phyloP scores from a whole-genome alignment of 2,329 filamentous ascomycete species.

The Fusarium sp. region DNA sequence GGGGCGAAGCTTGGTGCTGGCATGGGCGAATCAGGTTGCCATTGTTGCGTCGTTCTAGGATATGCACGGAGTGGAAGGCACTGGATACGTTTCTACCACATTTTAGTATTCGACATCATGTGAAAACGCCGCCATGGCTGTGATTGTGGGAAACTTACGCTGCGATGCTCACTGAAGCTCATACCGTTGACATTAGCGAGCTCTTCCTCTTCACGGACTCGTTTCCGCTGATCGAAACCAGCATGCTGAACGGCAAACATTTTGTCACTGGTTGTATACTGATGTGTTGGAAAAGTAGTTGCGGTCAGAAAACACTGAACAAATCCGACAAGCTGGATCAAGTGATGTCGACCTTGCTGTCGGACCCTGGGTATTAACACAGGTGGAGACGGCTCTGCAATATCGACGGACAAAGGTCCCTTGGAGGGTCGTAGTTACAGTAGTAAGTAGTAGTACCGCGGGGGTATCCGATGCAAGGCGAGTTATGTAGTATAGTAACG shows the following conservation, averaged over 20 bases:
- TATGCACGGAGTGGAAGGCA: conserved; percentile 63
- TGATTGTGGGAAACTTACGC: conserved; percentile 52
- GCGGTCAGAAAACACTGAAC: conserved; percentile 12
- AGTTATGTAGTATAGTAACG: conserved; percentile 21
- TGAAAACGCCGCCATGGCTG: background rate
- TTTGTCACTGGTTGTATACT: conserved; percentile 21
- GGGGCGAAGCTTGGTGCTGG: conserved; percentile 56
- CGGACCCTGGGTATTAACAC: conserved; percentile 42
- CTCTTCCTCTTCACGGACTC: conserved; percentile 60
- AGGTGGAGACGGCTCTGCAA: conserved; percentile 34
- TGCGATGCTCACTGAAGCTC: conserved; percentile 64
- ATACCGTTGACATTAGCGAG: conserved; percentile 50
- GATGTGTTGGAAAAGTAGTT: conserved; percentile 10
- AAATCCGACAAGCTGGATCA: conserved; percentile 17
- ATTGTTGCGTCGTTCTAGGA: conserved; percentile 50
- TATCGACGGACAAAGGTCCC: conserved; percentile 27
- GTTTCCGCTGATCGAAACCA: conserved; percentile 57
- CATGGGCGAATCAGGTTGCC: conserved; percentile 49
- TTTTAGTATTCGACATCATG: conserved; percentile 31
- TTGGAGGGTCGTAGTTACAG: conserved; percentile 15
- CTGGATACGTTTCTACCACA: conserved; percentile 64
- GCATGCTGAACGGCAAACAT: conserved; percentile 54
- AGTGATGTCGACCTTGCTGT: conserved; percentile 30
- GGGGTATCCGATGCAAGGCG: conserved; percentile 31
- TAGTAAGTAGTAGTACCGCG: conserved; percentile 9